These are phyloP conservation scores for Phoma sp. DNA, from an alignment of 2,329 filamentous ascomycete species.

Conservation along the genomic window DNA sequence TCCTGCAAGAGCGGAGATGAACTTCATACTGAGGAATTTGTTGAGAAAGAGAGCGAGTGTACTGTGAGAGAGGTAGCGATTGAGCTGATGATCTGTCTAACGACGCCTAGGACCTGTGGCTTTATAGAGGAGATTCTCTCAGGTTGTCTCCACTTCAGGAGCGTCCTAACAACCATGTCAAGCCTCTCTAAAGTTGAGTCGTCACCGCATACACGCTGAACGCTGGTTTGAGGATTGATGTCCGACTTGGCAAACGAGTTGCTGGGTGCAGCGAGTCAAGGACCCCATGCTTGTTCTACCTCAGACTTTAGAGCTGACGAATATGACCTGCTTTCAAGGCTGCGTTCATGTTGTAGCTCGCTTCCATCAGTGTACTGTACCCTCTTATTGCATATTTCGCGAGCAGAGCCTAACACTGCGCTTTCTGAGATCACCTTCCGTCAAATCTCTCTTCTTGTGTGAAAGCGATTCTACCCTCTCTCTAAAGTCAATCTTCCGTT, in stretches of 20 bases:
- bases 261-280: not conserved
- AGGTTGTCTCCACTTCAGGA: not conserved
- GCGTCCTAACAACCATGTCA: not conserved
- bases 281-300: not conserved
- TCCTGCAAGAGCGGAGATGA: constrained; percentile 32
- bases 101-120: not conserved
- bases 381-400: too few relatives aligned
- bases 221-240: constrained; percentile 1
- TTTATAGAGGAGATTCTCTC: constrained; percentile 10
- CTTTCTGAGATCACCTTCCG: too few relatives aligned
- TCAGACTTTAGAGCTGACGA: not conserved
- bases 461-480: too few relatives aligned
- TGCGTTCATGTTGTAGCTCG: not conserved
- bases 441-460: too few relatives aligned
- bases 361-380: too few relatives aligned
- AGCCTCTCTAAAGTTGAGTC: constrained; percentile 12
- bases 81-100: constrained; percentile 5
- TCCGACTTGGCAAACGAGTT: constrained; percentile 11
- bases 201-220: constrained; percentile 19
- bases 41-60: constrained; percentile 4
- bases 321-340: not conserved
- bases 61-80: constrained; percentile 4
- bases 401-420: too few relatives aligned
- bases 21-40: constrained; percentile 27
- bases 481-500: too few relatives aligned